A percentile compares a stretch with the other conserved stretches of the same genome.
Evolutionary conservation across 2,329 filamentous ascomycete genomes (phyloP).

Genomic region (Fonsecaea nubica): DNA sequence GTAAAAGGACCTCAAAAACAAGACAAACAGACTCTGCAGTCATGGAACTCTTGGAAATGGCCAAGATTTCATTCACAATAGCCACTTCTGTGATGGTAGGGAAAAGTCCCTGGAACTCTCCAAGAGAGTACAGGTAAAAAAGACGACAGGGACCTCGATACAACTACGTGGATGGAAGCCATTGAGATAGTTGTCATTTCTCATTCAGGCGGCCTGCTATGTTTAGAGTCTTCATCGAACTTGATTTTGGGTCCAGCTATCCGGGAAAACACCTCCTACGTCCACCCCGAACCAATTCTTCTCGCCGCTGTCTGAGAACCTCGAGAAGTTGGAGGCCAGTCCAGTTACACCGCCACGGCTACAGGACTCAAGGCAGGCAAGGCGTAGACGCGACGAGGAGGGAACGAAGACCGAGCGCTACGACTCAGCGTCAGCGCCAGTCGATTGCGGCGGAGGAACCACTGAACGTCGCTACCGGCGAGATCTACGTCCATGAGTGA

Average conservation of each 20-base stretch:
- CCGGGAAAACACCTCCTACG: too few relatives aligned
- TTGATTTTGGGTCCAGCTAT: too few relatives aligned
- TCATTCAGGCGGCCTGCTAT: too few relatives aligned
- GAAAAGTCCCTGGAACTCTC: neutral
- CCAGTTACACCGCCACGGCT: too few relatives aligned
- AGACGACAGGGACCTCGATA: too few relatives aligned
- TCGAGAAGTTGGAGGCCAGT: too few relatives aligned
- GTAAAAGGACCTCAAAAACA: neutral
- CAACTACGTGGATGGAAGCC: too few relatives aligned
- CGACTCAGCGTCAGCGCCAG: neutral
- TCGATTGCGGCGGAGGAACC: neutral
- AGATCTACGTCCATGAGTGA: neutral
- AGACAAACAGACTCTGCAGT: neutral
- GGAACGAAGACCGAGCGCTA: neutral
- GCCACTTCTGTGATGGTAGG: neutral
- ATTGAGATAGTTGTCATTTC: too few relatives aligned
- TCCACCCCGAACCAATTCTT: too few relatives aligned
- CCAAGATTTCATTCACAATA: neutral
- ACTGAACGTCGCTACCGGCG: neutral
- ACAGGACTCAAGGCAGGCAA: neutral
- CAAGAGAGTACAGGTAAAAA: too few relatives aligned
- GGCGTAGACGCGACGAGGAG: neutral
- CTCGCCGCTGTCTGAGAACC: too few relatives aligned
- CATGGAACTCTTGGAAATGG: neutral
- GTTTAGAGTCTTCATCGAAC: too few relatives aligned